Percentiles rank a stretch among this genome's conserved stretches.
These are phyloP conservation scores for Kuraishia cidri DNA, from an alignment of 805 yeast genomes.

Conservation along the genomic window DNA sequence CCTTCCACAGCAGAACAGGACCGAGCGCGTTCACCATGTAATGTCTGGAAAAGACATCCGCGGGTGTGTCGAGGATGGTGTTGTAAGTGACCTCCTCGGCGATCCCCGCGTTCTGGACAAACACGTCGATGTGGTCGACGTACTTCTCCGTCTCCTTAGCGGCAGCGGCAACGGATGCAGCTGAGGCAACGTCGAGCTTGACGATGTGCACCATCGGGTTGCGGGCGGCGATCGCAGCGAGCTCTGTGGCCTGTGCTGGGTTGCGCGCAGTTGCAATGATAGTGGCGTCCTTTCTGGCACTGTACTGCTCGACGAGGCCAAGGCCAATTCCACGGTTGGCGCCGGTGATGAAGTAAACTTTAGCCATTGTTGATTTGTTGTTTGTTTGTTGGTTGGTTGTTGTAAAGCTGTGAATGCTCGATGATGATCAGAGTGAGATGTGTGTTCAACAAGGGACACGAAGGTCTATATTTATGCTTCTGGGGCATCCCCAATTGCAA, in stretches of 20 bases:
- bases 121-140: neutral
- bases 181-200: neutral
- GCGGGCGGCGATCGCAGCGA: neutral
- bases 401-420: no score
- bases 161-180: neutral
- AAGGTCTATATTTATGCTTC: no score
- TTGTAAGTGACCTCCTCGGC: neutral
- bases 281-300: neutral
- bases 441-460: no score
- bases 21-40: slow-evolving; percentile 14
- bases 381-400: no score
- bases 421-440: no score
- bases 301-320: neutral
- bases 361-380: neutral
- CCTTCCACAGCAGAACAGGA: slow-evolving; percentile 12
- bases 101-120: slow-evolving; percentile 1
- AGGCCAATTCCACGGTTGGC: slow-evolving; percentile 4
- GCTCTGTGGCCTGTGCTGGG: neutral
- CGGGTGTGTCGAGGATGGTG: neutral
- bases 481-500: no score
- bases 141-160: neutral
- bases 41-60: slow-evolving; percentile 5
- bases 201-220: slow-evolving; percentile 1
- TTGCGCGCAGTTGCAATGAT: slow-evolving; percentile 1
- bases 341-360: slow-evolving; percentile 3